These are phyloP conservation scores for Didymella glomerata DNA, from an alignment of 2,329 filamentous ascomycete species.

Conservation along the genomic window DNA sequence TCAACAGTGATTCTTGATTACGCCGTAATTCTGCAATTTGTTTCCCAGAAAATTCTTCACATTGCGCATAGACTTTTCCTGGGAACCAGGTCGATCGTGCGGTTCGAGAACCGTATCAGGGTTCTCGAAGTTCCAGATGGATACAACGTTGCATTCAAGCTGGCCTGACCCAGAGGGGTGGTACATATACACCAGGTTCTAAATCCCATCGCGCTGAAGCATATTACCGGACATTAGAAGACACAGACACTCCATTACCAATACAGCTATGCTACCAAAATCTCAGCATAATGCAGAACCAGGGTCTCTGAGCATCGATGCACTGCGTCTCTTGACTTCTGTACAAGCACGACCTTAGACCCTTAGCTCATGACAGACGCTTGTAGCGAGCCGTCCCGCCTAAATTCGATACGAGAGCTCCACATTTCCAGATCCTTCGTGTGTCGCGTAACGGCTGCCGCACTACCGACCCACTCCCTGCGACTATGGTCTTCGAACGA, in stretches of 20 bases:
- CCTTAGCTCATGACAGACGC: not conserved
- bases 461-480: not conserved
- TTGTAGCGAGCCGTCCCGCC: conserved; percentile 9
- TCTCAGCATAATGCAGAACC: too few relatives aligned
- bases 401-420: conserved; percentile 5
- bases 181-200: not conserved
- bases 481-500: not conserved
- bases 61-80: not conserved
- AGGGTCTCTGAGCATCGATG: too few relatives aligned
- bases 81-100: not conserved
- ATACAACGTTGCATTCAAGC: not conserved
- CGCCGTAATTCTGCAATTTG: not conserved
- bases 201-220: not conserved
- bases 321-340: not conserved
- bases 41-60: not conserved
- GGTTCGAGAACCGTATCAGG: not conserved
- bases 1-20: not conserved
- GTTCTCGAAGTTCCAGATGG: not conserved
- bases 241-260: not conserved
- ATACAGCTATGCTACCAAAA: too few relatives aligned
- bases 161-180: not conserved
- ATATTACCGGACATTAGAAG: not conserved
- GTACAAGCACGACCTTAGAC: not conserved
- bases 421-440: conserved; percentile 14
- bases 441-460: conserved; percentile 10